Evolutionary conservation across 805 yeast species (phyloP).

Genomic region (Naumovozyma dairenensis): DNA sequence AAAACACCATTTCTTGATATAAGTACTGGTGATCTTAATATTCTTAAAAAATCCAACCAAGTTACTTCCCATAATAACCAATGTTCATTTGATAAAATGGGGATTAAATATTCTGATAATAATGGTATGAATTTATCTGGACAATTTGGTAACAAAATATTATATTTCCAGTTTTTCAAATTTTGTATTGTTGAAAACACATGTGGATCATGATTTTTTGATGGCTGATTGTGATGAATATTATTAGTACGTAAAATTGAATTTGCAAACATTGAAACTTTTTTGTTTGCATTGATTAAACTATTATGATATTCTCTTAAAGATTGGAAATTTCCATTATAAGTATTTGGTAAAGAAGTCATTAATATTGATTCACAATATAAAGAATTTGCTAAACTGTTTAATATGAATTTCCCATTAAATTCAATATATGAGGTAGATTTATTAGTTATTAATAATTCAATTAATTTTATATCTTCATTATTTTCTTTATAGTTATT

Average conservation of each 20-base stretch:
- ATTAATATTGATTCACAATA: constrained; percentile 9
- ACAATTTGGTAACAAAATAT: constrained; percentile 3
- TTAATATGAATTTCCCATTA: background rate
- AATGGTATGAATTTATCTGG: constrained; percentile 7
- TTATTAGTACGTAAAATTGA: background rate
- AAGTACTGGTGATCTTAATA: constrained; percentile 4
- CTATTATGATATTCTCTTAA: constrained; percentile 10
- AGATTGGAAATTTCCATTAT: constrained; percentile 7
- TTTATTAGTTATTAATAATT: too few relatives aligned
- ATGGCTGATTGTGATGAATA: too few relatives aligned
- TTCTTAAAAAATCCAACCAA: constrained; percentile 20
- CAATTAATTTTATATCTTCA: background rate
- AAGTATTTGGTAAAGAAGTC: background rate
- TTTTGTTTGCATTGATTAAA: background rate
- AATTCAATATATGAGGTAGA: too few relatives aligned
- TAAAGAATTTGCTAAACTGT: constrained; percentile 7
- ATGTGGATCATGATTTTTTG: too few relatives aligned
- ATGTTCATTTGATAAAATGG: constrained; percentile 10
- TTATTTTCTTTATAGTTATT: background rate
- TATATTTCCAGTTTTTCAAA: constrained; percentile 5
- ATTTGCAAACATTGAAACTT: background rate
- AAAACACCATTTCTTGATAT: too few relatives aligned
- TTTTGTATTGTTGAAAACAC: too few relatives aligned
- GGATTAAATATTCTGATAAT: constrained; percentile 4
- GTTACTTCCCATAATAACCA: constrained; percentile 20